Conservation (phyloP, 306 rosid genomes). For the Vigna nakashimae region DNA sequence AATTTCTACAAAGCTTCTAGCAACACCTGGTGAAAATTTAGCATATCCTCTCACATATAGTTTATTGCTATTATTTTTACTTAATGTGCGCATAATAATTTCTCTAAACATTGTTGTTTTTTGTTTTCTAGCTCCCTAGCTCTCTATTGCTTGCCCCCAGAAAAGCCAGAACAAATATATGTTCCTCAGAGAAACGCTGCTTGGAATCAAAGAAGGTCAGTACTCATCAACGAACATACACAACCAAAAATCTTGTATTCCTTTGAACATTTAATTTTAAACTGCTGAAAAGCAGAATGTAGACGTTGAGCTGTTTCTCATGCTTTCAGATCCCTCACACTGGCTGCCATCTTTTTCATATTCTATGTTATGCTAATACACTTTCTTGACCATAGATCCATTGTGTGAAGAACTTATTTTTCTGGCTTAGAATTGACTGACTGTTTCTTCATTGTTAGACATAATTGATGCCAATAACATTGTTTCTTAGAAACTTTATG, state of each 20-base stretch:
- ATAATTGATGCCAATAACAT: no score
- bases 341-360: not conserved
- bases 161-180: slow-evolving; percentile 17
- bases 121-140: slow-evolving; percentile 37
- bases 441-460: no score
- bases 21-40: not conserved
- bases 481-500: no score
- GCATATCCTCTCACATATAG: not conserved
- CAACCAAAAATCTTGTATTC: not conserved
- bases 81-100: not conserved
- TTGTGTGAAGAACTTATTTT: not conserved
- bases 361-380: not conserved
- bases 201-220: slow-evolving; percentile 41
- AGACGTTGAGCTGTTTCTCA: not conserved
- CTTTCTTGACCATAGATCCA: not conserved
- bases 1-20: slow-evolving; percentile 18
- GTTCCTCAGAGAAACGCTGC: slow-evolving; percentile 22
- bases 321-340: not conserved
- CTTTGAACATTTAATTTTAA: not conserved
- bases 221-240: not conserved
- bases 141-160: not conserved
- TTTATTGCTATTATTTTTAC: not conserved
- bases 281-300: not conserved
- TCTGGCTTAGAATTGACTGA: no score
- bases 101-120: slow-evolving; percentile 4